Base-by-base conservation (phyloP, 1,284 basidiomycete genomes). In the Fomitiporia mediterranea region DNA sequence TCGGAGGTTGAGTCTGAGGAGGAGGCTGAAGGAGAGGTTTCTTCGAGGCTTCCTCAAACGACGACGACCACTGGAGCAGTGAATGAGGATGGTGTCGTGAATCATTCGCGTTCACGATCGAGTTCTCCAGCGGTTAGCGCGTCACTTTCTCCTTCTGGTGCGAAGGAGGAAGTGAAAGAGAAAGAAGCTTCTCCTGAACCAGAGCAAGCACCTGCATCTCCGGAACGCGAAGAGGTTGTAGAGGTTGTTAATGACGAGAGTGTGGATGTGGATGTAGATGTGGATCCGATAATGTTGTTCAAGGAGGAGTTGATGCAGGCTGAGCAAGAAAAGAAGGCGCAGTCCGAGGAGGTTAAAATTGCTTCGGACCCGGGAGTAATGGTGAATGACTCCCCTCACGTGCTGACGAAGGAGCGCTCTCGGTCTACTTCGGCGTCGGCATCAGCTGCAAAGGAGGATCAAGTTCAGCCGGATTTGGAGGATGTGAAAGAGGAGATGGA, bases 291-390 rank as follows among this genome's bases (percentile, higher is more conserved):
- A 6, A 42, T 53, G 51, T 40, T 53, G 8, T 53, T 53, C 39
- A 25, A 53, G 27, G 51, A 53, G 38, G 51, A 53, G 23, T 28
- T 53, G n/a, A 53, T 53, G 51, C 17, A 53, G 25, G 51, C 13
- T 15, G 43, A 21, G 43, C 13, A 44, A 9, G 43, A 4, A 9
- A 30, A 49, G 30, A 28, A 49, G 8, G 23, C 27, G 43, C 13
- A 40, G 21, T 9, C 19, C 43, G 28, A 49, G 8, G 47, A 34
- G n/a, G 39, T 17, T n/a, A 19, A 35, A 8, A 38, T 23, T 34
- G 32, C n/a, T n/a, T n/a, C n/a, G n/a, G n/a, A 32, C 15, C 13
- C 13, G 27, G 25, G 42, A 15, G 19, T 39, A 27, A 27, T 38
- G 50, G 50, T 52, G 19, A 37, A 28, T 15, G 15, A 52, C 15